Base-by-base conservation (phyloP, 768 basidiomycete species). In the Leucocoprinus leucothites region DNA sequence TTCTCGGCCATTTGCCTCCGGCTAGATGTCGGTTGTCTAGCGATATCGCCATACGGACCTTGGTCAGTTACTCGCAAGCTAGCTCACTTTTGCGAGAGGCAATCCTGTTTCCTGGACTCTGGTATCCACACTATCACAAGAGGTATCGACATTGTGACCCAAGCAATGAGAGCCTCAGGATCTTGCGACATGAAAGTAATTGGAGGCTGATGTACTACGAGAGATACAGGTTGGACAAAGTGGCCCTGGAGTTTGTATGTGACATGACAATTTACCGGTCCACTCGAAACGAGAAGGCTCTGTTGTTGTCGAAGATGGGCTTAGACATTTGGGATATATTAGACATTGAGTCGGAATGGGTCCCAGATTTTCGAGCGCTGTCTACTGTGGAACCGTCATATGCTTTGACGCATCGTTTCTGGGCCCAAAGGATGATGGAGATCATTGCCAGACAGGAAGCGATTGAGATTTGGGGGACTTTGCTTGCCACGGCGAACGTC, bases 251-350 rank as follows among this genome's bases (percentile, higher is more conserved):
- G 13, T 66, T 74, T 25, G 60, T 86, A 35, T 71, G 79, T 48
- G 60, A 58, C 22, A 75, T 85, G 38, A 64, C 78, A 8, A 28
- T 53, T 45, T 60, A 69, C 16, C 69, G 74, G 28, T 59, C 62
- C n/a, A 69, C 66, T 13, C 72, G 82, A 53, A 67, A 71, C 42
- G 67, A 69, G 28, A 61, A 65, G 56, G 79, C 78, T 14, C 63
- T 70, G 42, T 64, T 67, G 35, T 57, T 84, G 11, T 63, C 70
- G n/a, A 66, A 66, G 38, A 66, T 76, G 59, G 73, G 72, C 9
- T 74, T 80, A 57, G 85, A 86, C 57, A 73, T 78, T 36, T 86
- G 81, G 81, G 31, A 85, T 61, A 75, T 65, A 16, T 62, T 86
- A 51, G 70, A 77, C 18, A 59, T 72, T 13, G 46, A 43, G 40